These are phyloP conservation scores for Ophiocordyceps camponoti-rufipedis DNA, from an alignment of 2,329 filamentous ascomycete genomes.

Conservation along the genomic window DNA sequence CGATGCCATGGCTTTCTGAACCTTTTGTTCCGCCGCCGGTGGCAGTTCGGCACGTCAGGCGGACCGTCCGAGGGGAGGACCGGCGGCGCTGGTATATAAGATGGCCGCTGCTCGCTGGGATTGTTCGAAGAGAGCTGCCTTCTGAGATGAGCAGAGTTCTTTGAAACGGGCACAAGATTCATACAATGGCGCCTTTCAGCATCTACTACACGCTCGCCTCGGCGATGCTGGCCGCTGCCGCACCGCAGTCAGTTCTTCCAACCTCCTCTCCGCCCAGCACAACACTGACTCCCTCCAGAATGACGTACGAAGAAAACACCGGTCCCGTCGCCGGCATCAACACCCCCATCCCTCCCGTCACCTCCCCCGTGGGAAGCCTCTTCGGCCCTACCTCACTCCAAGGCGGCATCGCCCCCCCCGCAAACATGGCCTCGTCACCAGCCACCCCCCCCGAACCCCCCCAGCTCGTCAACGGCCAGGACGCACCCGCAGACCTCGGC, in stretches of 20 bases:
- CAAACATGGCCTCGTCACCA: background rate
- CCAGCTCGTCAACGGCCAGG: constrained; percentile 29
- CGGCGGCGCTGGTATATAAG: background rate
- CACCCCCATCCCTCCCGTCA: constrained; percentile 18
- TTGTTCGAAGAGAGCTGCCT: background rate
- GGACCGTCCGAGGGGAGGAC: no score
- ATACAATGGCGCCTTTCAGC: background rate
- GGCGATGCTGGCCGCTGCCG: background rate
- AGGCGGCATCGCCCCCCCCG: constrained; percentile 19
- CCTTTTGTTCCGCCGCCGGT: background rate
- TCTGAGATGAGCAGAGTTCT: background rate
- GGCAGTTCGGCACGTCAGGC: background rate
- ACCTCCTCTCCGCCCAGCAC: background rate
- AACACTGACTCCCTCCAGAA: background rate
- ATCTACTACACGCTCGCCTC: background rate
- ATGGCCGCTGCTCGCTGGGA: background rate
- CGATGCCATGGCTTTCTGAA: background rate
- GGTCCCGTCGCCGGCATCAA: constrained; percentile 22
- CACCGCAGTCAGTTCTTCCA: constrained; percentile 1
- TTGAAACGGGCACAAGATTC: background rate
- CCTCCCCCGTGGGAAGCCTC: constrained; percentile 18
- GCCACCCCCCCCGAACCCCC: constrained; percentile 4
- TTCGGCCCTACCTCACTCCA: constrained; percentile 20
- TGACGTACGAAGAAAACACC: constrained; percentile 19
- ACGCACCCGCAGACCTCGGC: constrained; percentile 28